A percentile compares a stretch with the other conserved stretches of the same genome.
These are phyloP conservation scores for Nelumbo lutea DNA, from an alignment of 164 flowering plant species.

Conservation along the genomic window DNA sequence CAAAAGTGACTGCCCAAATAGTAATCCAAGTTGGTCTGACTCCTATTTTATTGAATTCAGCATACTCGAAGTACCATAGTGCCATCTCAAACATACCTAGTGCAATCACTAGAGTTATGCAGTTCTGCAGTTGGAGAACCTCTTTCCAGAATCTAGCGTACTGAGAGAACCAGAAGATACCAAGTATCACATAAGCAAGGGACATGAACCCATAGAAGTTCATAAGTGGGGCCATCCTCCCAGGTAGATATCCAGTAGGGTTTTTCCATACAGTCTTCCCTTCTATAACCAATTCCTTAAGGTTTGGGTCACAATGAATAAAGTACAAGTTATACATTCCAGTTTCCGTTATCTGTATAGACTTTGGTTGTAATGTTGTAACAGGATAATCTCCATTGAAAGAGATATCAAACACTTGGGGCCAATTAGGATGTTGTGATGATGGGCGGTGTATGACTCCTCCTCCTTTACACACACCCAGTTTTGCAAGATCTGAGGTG, in stretches of 20 bases:
- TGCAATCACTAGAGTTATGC: slow-evolving; percentile 84
- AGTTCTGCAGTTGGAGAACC: slow-evolving; percentile 81
- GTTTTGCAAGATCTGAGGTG: slow-evolving; percentile 83
- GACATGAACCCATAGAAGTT: slow-evolving; percentile 92
- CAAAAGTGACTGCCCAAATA: slow-evolving; percentile 94
- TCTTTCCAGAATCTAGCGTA: slow-evolving; percentile 95
- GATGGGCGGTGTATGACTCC: slow-evolving; percentile 78
- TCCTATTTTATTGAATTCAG: slow-evolving; percentile 81
- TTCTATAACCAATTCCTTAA: slow-evolving; percentile 58
- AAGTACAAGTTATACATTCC: slow-evolving; percentile 98
- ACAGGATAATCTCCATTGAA: slow-evolving; percentile 44
- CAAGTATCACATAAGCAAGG: slow-evolving; percentile 77
- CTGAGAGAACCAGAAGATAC: slow-evolving; percentile 93
- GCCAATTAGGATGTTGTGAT: slow-evolving; percentile 68
- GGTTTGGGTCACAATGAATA: slow-evolving; percentile 77
- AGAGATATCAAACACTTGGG: slow-evolving; percentile 60
- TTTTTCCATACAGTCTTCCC: slow-evolving; percentile 97
- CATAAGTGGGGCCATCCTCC: slow-evolving; percentile 98
- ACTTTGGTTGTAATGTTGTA: slow-evolving; percentile 44
- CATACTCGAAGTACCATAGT: slow-evolving; percentile 92
- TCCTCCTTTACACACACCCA: slow-evolving; percentile 80
- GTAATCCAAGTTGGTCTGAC: slow-evolving; percentile 82
- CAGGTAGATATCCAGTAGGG: slow-evolving; percentile 91
- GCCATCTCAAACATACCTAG: slow-evolving; percentile 98
- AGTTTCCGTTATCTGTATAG: slow-evolving; percentile 66